These are phyloP conservation scores for Cystofilobasidium bisporidii DNA, from an alignment of 768 basidiomycete genomes.

Conservation along the genomic window DNA sequence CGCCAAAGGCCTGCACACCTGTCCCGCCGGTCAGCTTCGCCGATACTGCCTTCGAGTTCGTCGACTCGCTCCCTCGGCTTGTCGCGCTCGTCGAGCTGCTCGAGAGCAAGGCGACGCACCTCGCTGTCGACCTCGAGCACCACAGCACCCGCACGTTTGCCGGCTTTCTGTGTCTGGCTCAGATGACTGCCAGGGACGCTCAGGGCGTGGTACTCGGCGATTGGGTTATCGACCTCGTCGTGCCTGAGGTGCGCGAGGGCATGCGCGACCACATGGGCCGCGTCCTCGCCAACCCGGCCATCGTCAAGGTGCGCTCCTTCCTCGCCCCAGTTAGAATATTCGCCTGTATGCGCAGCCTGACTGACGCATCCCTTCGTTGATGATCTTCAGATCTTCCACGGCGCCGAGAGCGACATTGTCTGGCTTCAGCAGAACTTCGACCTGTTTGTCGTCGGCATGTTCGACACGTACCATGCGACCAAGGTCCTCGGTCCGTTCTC, in stretches of 20 bases:
- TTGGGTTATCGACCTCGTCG: conserved; percentile 75
- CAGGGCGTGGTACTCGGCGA: conserved; percentile 43
- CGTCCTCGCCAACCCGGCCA: conserved; percentile 69
- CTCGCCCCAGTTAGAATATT: conserved; percentile 1
- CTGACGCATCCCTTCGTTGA: neutral
- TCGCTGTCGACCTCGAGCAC: conserved; percentile 91
- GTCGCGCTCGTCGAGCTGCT: conserved; percentile 58
- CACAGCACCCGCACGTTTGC: conserved; percentile 74
- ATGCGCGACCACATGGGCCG: conserved; percentile 62
- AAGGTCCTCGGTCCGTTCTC: conserved; percentile 57
- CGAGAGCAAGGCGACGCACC: conserved; percentile 43
- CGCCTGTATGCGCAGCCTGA: neutral
- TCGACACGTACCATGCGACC: conserved; percentile 93
- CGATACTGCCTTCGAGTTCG: conserved; percentile 59
- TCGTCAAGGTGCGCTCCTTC: conserved; percentile 60
- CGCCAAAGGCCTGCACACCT: conserved; percentile 43
- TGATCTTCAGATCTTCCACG: conserved; percentile 68
- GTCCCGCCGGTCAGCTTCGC: conserved; percentile 52
- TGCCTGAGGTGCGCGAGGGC: conserved; percentile 53
- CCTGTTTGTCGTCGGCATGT: conserved; percentile 86
- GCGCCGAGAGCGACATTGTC: conserved; percentile 82
- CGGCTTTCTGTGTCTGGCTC: conserved; percentile 90
- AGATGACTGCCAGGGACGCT: conserved; percentile 49
- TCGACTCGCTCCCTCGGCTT: conserved; percentile 49
- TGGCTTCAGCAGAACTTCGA: conserved; percentile 97